These are phyloP conservation scores for Hortaea werneckii DNA, from an alignment of 2,329 filamentous ascomycete species.

Conservation along the genomic window DNA sequence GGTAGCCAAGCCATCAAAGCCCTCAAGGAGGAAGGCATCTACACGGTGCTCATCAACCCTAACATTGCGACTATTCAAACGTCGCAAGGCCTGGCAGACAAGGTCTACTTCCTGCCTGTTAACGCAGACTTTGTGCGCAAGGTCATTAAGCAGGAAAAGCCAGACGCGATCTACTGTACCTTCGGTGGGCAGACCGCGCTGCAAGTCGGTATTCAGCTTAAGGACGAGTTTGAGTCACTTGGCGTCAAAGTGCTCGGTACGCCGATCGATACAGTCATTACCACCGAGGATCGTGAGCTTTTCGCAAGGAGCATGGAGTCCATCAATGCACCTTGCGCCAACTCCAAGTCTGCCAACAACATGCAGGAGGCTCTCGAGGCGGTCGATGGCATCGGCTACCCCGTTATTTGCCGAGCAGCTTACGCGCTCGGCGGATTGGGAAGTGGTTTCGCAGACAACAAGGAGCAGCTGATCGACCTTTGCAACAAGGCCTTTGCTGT, in stretches of 20 bases:
- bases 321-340: slow-evolving; percentile 94
- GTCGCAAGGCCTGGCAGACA: slow-evolving; percentile 92
- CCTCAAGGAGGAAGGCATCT: slow-evolving; percentile 93
- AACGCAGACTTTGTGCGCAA: slow-evolving; percentile 96
- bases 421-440: slow-evolving; percentile 92
- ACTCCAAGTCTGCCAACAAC: slow-evolving; percentile 84
- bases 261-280: slow-evolving; percentile 95
- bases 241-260: slow-evolving; percentile 93
- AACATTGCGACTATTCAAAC: slow-evolving; percentile 99
- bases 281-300: slow-evolving; percentile 92
- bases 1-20: slow-evolving; percentile 98
- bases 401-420: slow-evolving; percentile 91
- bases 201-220: slow-evolving; percentile 93
- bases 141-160: slow-evolving; percentile 87
- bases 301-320: slow-evolving; percentile 98
- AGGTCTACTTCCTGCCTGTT: slow-evolving; percentile 97
- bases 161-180: slow-evolving; percentile 93
- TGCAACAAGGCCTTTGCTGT: slow-evolving; percentile 93
- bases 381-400: slow-evolving; percentile 86
- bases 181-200: slow-evolving; percentile 96
- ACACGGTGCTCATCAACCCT: slow-evolving; percentile 95
- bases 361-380: slow-evolving; percentile 80
- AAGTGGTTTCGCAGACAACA: slow-evolving; percentile 88
- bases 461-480: slow-evolving; percentile 70
- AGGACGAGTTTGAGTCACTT: slow-evolving; percentile 87